Conservation (phyloP, 148 eudicot species). For the Fallopia convolvulus region DNA sequence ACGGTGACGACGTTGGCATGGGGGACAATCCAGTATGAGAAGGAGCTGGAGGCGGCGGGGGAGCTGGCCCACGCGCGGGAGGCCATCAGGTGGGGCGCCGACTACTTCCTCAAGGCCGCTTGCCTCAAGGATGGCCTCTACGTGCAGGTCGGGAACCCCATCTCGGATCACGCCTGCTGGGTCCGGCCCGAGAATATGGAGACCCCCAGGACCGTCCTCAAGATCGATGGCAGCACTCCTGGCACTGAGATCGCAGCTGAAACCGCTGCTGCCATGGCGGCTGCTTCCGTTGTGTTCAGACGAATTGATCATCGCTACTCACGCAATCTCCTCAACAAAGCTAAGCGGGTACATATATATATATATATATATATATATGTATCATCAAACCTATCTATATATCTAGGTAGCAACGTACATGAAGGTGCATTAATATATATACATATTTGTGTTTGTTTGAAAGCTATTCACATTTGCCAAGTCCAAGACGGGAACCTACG, state of each 20-base stretch:
- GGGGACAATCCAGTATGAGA: constrained; percentile 42
- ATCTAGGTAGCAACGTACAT: too few relatives aligned
- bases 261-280: constrained; percentile 80
- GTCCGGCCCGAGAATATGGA: constrained; percentile 72
- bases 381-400: too few relatives aligned
- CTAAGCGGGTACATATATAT: constrained; percentile 68
- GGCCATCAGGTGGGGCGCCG: constrained; percentile 78
- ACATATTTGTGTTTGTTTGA: too few relatives aligned
- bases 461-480: constrained; percentile 66
- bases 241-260: constrained; percentile 97
- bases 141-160: constrained; percentile 76
- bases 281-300: constrained; percentile 61
- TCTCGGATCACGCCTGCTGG: constrained; percentile 71
- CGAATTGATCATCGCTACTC: constrained; percentile 36
- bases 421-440: too few relatives aligned
- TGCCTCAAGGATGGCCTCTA: constrained; percentile 36
- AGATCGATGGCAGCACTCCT: constrained; percentile 45
- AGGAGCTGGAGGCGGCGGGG: constrained; percentile 44
- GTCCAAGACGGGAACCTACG: constrained; percentile 48
- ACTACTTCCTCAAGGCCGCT: constrained; percentile 64
- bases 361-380: too few relatives aligned
- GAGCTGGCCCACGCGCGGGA: constrained; percentile 43
- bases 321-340: constrained; percentile 40
- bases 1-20: constrained; percentile 73
- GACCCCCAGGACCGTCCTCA: constrained; percentile 44